Conservation (phyloP, 1,284 basidiomycete genomes). For the Papiliotrema terrestris region DNA sequence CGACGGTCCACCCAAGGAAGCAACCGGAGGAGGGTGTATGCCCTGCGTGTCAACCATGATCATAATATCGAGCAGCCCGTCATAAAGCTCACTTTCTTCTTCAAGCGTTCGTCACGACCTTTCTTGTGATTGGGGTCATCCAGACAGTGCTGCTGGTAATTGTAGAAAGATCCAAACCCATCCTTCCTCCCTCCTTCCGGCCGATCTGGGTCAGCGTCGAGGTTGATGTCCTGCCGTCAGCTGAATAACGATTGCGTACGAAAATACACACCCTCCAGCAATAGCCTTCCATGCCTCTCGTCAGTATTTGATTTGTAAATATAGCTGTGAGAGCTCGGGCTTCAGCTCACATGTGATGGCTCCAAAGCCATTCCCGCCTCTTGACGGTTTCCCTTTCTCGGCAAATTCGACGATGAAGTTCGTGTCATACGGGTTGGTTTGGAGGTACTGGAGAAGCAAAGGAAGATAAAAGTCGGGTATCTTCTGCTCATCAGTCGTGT, state of each 20-base stretch:
- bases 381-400: conserved; percentile 8
- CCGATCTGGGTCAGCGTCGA: conserved; percentile 29
- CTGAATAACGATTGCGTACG: background rate
- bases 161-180: conserved; percentile 35
- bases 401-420: conserved; percentile 40
- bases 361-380: conserved; percentile 39
- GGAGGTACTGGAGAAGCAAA: conserved; percentile 17
- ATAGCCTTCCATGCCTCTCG: conserved; percentile 39
- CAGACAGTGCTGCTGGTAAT: conserved; percentile 23
- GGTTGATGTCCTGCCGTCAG: conserved; percentile 22
- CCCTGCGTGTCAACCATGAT: background rate
- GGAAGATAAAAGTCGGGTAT: conserved; percentile 20
- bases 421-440: conserved; percentile 25
- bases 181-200: conserved; percentile 27
- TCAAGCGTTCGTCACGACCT: conserved; percentile 18
- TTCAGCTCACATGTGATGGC: conserved; percentile 34
- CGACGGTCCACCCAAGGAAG: background rate
- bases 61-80: background rate
- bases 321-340: background rate
- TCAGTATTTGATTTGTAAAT: background rate
- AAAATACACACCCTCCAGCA: conserved; percentile 29
- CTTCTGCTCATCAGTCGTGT: conserved; percentile 7
- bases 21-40: background rate
- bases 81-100: conserved; percentile 11
- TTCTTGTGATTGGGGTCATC: conserved; percentile 11